phyloP scores from a whole-genome alignment of 306 rosid genomes.

The Fagus sylvatica region DNA sequence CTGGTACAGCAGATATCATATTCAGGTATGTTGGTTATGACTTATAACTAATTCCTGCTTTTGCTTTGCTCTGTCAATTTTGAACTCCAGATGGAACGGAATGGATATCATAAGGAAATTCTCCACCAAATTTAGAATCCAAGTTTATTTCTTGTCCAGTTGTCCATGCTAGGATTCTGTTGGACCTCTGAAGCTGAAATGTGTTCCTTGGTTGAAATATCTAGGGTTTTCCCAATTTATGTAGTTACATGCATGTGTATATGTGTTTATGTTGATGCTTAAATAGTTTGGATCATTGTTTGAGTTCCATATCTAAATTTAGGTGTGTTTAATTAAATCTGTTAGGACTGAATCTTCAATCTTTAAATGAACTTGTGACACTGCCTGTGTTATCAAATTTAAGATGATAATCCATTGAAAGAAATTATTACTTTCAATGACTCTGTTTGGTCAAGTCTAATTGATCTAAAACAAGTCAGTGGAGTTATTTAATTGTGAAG shows the following conservation, averaged over 20 bases:
- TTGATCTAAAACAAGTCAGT: not conserved
- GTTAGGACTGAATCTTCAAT: not conserved
- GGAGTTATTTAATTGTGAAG: not conserved
- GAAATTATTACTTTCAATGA: not conserved
- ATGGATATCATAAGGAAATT: not conserved
- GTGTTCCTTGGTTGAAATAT: not conserved
- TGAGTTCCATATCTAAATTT: not conserved
- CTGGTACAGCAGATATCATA: conserved; percentile 95
- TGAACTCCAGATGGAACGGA: not conserved
- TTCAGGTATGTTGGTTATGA: conserved; percentile 58
- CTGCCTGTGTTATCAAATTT: not conserved
- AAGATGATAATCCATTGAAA: not conserved
- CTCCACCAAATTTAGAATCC: not conserved
- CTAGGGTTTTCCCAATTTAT: not conserved
- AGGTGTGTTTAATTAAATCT: too few relatives aligned
- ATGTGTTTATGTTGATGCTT: not conserved
- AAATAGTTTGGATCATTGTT: not conserved
- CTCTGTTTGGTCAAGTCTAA: not conserved
- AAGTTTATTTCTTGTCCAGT: not conserved
- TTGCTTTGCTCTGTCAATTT: conserved; percentile 2
- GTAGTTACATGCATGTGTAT: not conserved
- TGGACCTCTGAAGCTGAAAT: too few relatives aligned
- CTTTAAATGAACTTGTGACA: not conserved
- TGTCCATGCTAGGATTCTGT: not conserved
- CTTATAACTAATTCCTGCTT: conserved; percentile 6